Evolutionary conservation across 805 yeast genomes (phyloP), one percentile per base, ranked within the genome.

Genomic region (Ogataea haglerorum): DNA sequence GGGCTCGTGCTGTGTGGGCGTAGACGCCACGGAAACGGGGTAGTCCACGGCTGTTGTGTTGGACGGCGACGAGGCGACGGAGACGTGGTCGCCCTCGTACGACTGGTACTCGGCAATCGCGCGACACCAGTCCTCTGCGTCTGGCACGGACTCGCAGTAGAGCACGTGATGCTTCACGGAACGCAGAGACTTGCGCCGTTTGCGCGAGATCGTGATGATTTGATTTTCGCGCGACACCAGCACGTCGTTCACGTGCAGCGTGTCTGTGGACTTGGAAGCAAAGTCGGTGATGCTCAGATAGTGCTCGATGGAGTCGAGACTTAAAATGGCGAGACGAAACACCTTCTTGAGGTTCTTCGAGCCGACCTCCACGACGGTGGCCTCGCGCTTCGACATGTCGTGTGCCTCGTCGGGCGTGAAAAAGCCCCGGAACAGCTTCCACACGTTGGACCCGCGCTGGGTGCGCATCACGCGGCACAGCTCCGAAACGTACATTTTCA

Each of bases 81-180:
- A 42, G 7, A 41, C 34, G 28, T 52, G 51, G 27, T 47, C 52
- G 7, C 36, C 18, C 7, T 42, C 50, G 15, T 14, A 14, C 1
- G 25, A 9, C 36, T 53, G 56, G 29, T 33, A 34, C 3, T 50
- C 52, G 7, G 30, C 27, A 2, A 53, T 46, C 17, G 47, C 4
- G 33, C 47, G 42, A 37, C 30, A 35, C 63, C 65, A 54, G 6
- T 55, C 55, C 17, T 52, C 55, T 6, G 62, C 64, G 54, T 88
- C 95, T 19, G 69, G 73, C 32, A 83, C 83, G 7, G 83, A 78
- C 57, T 89, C 95, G 2, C 93, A 83, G 60, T 95, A 86, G 38
- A 88, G 73, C 36, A 76, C 72, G 41, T 55, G 54, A 17, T 42
- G 50, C 36, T 53, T 60, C 36, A 45, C 52, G 6, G 65, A 50